Base-by-base conservation (phyloP, 2,329 filamentous ascomycete species). In the Penicillium sp. region DNA sequence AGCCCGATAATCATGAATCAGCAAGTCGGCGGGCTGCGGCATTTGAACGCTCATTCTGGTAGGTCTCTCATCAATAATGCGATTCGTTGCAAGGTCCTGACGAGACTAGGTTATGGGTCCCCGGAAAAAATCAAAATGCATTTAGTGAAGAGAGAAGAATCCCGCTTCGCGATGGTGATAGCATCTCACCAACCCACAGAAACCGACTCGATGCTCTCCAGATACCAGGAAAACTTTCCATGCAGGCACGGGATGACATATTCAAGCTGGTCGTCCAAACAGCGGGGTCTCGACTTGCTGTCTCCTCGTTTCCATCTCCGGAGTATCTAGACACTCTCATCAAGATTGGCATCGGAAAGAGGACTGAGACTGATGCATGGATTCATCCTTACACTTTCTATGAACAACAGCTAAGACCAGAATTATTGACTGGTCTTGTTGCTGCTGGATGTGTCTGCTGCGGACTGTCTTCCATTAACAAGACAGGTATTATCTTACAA, bases 241-340 rank as follows among this genome's bases (percentile, higher is more conserved):
- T 27, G 11, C 39, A 56, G 34, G 47, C 53, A 18, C 38, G 58
- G 18, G 58, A 60, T 24, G 58, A 60, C 9, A 52, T 60, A 27
- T 52, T 60, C 18, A 58, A 58, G 36, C 29, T 60, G 18, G 55
- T 60, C 1, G 18, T 60, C 14, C 47, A 50, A 18, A 56, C 47
- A 4, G 58, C 52, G 11, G 58, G 56, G 6, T 60, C 56, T 2
- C 52, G 50, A 29, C 42, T 60, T 5, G 56, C 56, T 5, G 47
- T 60, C 11, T 52, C 58, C 5, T 44, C 58, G 1, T 60, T 60
- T 29, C 58, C 58, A 6, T 60, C 58, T 13, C 38, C 53, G 4
- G 56, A 58, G n/a, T 60, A 60, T 14, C 53, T 60, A 9, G 58
- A 60, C 43, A 60, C 58, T 2, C 45, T 60, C 1, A 60, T 60